Evolutionary conservation across 768 basidiomycete genomes (phyloP).

Genomic region (Saitozyma podzolica): DNA sequence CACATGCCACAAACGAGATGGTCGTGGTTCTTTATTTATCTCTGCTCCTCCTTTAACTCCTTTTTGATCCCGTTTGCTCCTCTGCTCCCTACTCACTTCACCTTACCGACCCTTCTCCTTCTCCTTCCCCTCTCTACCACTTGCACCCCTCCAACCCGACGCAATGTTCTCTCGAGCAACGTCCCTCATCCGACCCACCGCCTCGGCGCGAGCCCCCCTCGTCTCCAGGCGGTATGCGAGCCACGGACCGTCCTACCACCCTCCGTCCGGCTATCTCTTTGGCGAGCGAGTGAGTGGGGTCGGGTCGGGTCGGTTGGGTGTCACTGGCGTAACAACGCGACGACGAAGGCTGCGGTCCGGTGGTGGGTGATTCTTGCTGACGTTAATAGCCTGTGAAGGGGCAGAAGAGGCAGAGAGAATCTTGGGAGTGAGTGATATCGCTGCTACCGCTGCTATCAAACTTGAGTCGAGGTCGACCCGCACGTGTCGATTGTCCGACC

Average conservation of each 20-base stretch:
- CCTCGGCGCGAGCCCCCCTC: not conserved
- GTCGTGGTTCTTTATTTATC: too few species aligned
- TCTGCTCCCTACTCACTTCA: too few species aligned
- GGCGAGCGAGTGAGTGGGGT: conserved; percentile 75
- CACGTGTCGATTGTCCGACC: not conserved
- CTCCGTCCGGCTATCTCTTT: conserved; percentile 82
- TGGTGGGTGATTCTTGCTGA: not conserved
- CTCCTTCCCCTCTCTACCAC: not conserved
- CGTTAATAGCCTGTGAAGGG: conserved; percentile 19
- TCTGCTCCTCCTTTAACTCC: too few species aligned
- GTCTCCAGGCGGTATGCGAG: conserved; percentile 28
- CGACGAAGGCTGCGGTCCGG: too few species aligned
- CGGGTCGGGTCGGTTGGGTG: not conserved
- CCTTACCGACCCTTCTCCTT: not conserved
- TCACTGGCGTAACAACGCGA: not conserved
- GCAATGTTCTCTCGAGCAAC: conserved; percentile 1
- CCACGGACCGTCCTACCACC: conserved; percentile 75
- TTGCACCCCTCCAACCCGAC: not conserved
- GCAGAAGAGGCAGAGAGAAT: conserved; percentile 74
- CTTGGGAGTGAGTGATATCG: conserved; percentile 66
- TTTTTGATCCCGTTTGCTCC: too few species aligned
- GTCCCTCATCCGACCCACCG: not conserved
- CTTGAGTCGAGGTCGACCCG: not conserved
- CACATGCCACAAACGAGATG: too few species aligned
- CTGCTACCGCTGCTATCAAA: not conserved